Percentiles rank a stretch among this genome's conserved stretches.
These are phyloP conservation scores for Coniferiporia sulphurascens DNA, from an alignment of 1,284 basidiomycete genomes.

Conservation along the genomic window DNA sequence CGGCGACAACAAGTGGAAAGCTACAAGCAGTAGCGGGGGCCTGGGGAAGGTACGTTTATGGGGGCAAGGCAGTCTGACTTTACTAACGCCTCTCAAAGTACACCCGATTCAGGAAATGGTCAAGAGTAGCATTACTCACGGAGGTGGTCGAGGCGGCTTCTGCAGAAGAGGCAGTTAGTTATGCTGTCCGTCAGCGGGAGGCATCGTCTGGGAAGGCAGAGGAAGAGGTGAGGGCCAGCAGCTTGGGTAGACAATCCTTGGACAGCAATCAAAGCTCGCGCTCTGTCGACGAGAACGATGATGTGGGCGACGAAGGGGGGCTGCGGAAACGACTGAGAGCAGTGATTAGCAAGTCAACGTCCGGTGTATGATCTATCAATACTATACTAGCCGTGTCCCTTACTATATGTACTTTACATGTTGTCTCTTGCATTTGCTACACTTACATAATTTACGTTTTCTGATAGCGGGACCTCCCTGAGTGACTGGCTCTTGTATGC, in stretches of 20 bases:
- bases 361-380: neutral
- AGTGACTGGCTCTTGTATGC: no score
- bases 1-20: slow-evolving; percentile 96
- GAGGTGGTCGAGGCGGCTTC: slow-evolving; percentile 59
- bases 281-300: slow-evolving; percentile 6
- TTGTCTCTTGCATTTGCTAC: neutral
- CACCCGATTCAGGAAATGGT: slow-evolving; percentile 81
- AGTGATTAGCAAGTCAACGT: slow-evolving; percentile 11
- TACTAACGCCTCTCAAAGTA: slow-evolving; percentile 42
- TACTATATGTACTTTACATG: neutral
- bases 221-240: neutral
- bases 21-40: slow-evolving; percentile 67
- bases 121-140: slow-evolving; percentile 70
- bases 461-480: no score
- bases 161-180: slow-evolving; percentile 12
- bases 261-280: neutral
- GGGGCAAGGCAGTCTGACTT: neutral
- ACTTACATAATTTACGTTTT: neutral
- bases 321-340: slow-evolving; percentile 15
- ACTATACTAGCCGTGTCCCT: neutral
- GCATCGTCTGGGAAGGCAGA: neutral
- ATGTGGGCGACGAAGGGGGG: neutral
- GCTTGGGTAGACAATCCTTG: neutral
- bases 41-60: slow-evolving; percentile 64
- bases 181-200: slow-evolving; percentile 6